phyloP scores from a whole-genome alignment of 73 alveolate species.

The Paramecium pentaurelia region DNA sequence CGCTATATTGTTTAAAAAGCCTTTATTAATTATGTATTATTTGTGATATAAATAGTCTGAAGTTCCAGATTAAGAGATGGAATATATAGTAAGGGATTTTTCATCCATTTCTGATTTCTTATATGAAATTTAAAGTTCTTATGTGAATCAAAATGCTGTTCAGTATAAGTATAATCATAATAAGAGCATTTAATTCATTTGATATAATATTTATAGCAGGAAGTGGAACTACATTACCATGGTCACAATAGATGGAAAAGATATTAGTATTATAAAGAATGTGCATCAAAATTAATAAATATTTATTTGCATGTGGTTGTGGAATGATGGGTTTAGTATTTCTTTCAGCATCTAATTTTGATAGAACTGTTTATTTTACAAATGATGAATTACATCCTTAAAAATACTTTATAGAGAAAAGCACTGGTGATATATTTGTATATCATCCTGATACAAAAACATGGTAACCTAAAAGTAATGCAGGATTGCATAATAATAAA shows the following conservation, averaged over 20 bases:
- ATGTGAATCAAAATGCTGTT: constrained; percentile 43
- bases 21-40: neutral
- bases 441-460: constrained; percentile 12
- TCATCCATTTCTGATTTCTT: neutral
- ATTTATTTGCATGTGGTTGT: constrained; percentile 32
- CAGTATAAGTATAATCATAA: neutral
- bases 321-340: constrained; percentile 38
- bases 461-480: constrained; percentile 41
- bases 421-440: constrained; percentile 32
- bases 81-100: constrained; percentile 15
- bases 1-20: neutral
- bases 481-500: constrained; percentile 23
- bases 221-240: neutral
- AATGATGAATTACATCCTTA: neutral
- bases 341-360: constrained; percentile 33
- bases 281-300: constrained; percentile 39
- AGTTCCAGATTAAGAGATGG: neutral
- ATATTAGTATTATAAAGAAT: constrained; percentile 1
- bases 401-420: constrained; percentile 28
- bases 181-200: constrained; percentile 26
- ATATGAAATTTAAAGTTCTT: constrained; percentile 39
- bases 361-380: constrained; percentile 45
- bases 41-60: neutral
- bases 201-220: constrained; percentile 36
- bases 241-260: constrained; percentile 35